Percentiles rank a stretch among this genome's conserved stretches.
phyloP scores from a whole-genome alignment of 2,329 filamentous ascomycete species.

The Botrytis hyacinthi region DNA sequence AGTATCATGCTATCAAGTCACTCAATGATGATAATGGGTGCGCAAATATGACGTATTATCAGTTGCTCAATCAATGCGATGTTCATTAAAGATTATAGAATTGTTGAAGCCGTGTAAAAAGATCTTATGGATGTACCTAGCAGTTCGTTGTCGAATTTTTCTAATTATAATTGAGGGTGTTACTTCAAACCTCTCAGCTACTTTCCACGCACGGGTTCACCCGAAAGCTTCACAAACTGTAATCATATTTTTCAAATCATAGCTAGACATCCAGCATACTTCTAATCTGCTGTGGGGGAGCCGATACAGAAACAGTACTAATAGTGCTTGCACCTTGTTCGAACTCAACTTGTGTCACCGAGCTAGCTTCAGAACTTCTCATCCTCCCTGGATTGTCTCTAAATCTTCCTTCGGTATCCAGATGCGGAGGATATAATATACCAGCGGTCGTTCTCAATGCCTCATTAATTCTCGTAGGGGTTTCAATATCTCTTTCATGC shows the following conservation, averaged over 20 bases:
- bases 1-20: neutral
- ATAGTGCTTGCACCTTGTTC: constrained; percentile 30
- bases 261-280: constrained; percentile 45
- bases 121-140: too few species aligned
- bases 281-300: constrained; percentile 39
- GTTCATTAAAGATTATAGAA: neutral
- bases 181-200: neutral
- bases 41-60: neutral
- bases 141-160: too few species aligned
- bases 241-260: neutral
- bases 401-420: constrained; percentile 19
- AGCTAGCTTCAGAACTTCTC: constrained; percentile 17
- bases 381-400: constrained; percentile 23
- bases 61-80: neutral
- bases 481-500: constrained; percentile 19
- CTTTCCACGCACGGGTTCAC: neutral
- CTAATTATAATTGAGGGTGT: too few species aligned
- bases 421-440: constrained; percentile 25
- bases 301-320: constrained; percentile 33
- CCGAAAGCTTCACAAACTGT: neutral
- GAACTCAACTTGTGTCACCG: constrained; percentile 13
- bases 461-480: constrained; percentile 45
- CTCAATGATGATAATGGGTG: neutral
- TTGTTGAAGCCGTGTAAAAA: neutral
- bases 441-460: constrained; percentile 23